Evolutionary conservation across 495 filamentous ascomycete genomes (phyloP), one percentile per base, ranked within the genome.

Genomic region (Aspergillus diversus): DNA sequence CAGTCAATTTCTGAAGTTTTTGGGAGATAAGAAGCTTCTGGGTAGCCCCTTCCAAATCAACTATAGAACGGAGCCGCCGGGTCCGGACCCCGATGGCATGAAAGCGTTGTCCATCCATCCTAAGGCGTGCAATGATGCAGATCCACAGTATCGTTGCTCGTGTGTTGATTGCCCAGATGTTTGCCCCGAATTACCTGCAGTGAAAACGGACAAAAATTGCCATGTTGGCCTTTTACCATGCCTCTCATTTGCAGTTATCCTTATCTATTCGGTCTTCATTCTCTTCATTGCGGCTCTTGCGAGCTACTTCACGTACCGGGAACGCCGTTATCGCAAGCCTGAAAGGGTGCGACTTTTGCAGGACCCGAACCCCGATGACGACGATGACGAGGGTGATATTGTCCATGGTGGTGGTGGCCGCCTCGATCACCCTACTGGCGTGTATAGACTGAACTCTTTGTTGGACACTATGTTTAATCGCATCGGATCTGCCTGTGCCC

Each of bases 41-140:
- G 96, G 95, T 7, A 97, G 92, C 55, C 95, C 95, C 0, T 98
- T 99, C 76, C 96, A 98, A 78, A 95, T 99, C 75, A 92, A 99
- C 79, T 99, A 94, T 69, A 90, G 89, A 9, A 80, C 80, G 3
- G 73, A 82, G 17, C 83, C 90, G 5, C 76, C 71, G 21, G 73
- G 71, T 17, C 63, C 73, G 35, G 87, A 91, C 58, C 74, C 81
- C 0, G 70, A 76, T 9, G 75, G 78, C 27, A 95, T 97, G 90
- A 65, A 80, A 27, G 78, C 91, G 8, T 74, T 85, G 66, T 70
- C 88, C 27, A 86, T 90, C 68, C 82, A 69, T 33, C 84, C 92
- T 8, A 93, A 93, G 72, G 85, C 87, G 54, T 99, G 95, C 80
- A 96, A 97, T 72, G 91, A 91, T 64, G 84, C 89, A 5, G 92